Percentiles rank a stretch among this genome's conserved stretches.
These are phyloP conservation scores for Macrophomina phaseolina DNA, from an alignment of 2,329 filamentous ascomycete species.

Conservation along the genomic window DNA sequence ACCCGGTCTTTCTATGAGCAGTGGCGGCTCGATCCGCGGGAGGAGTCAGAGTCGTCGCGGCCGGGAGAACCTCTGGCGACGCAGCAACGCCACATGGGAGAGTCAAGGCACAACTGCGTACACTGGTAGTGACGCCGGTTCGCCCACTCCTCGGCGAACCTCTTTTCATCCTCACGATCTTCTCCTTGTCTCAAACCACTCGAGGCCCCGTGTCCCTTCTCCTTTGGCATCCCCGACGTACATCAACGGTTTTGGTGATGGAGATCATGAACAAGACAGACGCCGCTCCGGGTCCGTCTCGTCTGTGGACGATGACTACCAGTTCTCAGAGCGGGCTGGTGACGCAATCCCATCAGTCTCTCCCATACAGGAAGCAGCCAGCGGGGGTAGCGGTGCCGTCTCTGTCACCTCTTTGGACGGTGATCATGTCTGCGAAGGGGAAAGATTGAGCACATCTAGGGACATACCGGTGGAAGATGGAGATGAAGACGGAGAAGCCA, in stretches of 20 bases:
- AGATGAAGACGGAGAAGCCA: not conserved
- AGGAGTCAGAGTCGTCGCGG: constrained; percentile 11
- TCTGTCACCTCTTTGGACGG: not conserved
- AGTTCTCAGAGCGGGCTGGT: not conserved
- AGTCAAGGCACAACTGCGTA: constrained; percentile 18
- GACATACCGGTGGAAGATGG: not conserved
- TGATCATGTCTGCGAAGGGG: not conserved
- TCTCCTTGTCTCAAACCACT: not conserved
- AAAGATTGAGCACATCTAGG: not conserved
- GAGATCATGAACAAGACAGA: not conserved
- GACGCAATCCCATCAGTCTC: constrained; percentile 13
- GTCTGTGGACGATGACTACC: not conserved
- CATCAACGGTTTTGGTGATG: not conserved
- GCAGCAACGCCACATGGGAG: constrained; percentile 9
- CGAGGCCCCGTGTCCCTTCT: constrained; percentile 12
- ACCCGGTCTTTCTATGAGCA: constrained; percentile 6
- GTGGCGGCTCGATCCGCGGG: constrained; percentile 7
- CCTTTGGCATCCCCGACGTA: constrained; percentile 1
- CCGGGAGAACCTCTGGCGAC: not conserved
- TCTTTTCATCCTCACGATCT: constrained; percentile 4
- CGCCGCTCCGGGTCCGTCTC: constrained; percentile 3
- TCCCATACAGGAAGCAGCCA: constrained; percentile 14
- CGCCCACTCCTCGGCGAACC: constrained; percentile 1
- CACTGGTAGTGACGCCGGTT: constrained; percentile 15
- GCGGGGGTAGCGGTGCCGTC: constrained; percentile 11